Percentiles rank a stretch among this genome's conserved stretches.
phyloP scores from a whole-genome alignment of 2,329 filamentous ascomycete genomes.

The Cladophialophora immunda region DNA sequence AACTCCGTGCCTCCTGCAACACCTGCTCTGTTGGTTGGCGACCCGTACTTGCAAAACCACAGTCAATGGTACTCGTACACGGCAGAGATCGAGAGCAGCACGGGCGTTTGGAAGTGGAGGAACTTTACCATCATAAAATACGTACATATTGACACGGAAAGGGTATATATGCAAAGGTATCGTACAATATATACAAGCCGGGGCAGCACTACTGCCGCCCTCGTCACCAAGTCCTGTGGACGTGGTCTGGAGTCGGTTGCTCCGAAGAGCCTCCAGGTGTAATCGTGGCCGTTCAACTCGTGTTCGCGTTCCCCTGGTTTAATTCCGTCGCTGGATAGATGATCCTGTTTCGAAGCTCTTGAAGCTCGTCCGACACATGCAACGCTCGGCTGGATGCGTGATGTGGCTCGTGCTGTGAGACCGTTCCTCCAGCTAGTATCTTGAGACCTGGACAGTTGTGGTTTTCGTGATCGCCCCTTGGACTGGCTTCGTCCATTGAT shows the following conservation, averaged over 20 bases:
- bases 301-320: not conserved
- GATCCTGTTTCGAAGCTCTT: not conserved
- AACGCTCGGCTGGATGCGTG: not conserved
- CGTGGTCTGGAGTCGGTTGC: not conserved
- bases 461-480: conserved; percentile 34
- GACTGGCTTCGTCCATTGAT: conserved; percentile 9
- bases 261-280: not conserved
- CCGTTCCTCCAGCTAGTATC: conserved; percentile 15
- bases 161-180: not conserved
- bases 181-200: not conserved
- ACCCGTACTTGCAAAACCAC: not conserved
- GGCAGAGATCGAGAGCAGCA: not conserved
- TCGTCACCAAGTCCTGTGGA: not conserved
- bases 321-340: not conserved
- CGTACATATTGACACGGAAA: not conserved
- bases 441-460: conserved; percentile 31
- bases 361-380: not conserved
- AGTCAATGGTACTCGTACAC: not conserved
- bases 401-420: not conserved
- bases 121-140: not conserved
- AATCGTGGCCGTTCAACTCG: conserved; percentile 1
- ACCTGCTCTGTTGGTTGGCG: not conserved
- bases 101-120: not conserved
- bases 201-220: not conserved
- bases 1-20: not conserved